Evolutionary conservation across 2,329 filamentous ascomycete species (phyloP), one percentile per base, ranked within the genome.

Genomic region (Escovopsis weberi): DNA sequence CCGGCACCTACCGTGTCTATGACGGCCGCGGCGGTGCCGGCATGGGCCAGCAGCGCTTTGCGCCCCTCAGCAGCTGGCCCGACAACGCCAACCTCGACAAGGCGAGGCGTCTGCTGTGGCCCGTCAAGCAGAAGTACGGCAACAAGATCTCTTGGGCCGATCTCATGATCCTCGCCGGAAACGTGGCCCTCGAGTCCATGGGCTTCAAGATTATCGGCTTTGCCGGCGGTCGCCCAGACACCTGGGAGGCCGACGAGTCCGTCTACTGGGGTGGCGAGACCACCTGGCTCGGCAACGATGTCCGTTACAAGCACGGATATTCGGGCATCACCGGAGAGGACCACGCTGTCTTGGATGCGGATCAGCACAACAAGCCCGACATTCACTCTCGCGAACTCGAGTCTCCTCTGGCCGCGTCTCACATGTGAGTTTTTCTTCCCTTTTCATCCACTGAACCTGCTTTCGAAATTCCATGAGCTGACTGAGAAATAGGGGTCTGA

Each of bases 71-170:
- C 72, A 59, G 77, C 67, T 87, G 82, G 82, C 82, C 82, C 36
- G 82, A 87, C 64, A 87, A 87, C 51, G 79, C 77, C 55, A 78
- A 69, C 53, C 72, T 87, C 42, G 82, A 87, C 72, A 87, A 87
- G 73, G 82, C 82, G 30, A 82, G 82, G 44, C 81, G 82, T 49
- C 74, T 87, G 43, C 67, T 87, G 36, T 85, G 81, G 79, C 82
- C 82, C 44, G 78, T 87, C 66, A 87, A 87, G 74, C 81, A 85
- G 53, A 87, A 87, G 71, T 87, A 87, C 51, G 82, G 82, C 59
- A 77, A 76, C 69, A 85, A 83, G 68, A 82, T 87, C 61, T 86
- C 82, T 0, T 87, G 82, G 82, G 78, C 82, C 23, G 82, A 87
- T 57, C 63, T 87, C 45, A 59, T 81, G 39, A 68, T 85, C 44